Percentiles rank a stretch among this genome's conserved stretches.
These are phyloP conservation scores for Lasiosphaeris hirsuta DNA, from an alignment of 495 filamentous ascomycete genomes.

Conservation along the genomic window DNA sequence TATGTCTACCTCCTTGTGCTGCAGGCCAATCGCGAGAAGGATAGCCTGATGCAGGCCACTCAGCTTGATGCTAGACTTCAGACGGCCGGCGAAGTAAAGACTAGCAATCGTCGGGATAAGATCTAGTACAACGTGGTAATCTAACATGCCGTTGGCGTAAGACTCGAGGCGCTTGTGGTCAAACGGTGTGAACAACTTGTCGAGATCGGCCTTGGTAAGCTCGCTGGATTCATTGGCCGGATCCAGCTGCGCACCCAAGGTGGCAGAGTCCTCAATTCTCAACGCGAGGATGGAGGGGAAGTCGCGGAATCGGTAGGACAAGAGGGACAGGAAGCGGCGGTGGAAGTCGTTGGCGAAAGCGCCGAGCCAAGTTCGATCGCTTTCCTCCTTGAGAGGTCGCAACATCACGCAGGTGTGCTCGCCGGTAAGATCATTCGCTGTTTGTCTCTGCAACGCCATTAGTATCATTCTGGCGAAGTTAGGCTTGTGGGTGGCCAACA, in stretches of 20 bases:
- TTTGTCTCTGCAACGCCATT: slow-evolving; percentile 61
- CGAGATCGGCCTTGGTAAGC: slow-evolving; percentile 69
- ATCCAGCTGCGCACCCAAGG: slow-evolving; percentile 63
- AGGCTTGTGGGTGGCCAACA: neutral
- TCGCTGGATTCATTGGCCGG: slow-evolving; percentile 42
- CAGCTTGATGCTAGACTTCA: slow-evolving; percentile 63
- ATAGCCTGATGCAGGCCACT: slow-evolving; percentile 79
- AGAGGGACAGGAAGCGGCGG: slow-evolving; percentile 76
- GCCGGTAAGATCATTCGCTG: slow-evolving; percentile 90
- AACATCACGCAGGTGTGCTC: slow-evolving; percentile 99
- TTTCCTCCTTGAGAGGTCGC: slow-evolving; percentile 61
- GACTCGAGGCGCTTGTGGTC: slow-evolving; percentile 92
- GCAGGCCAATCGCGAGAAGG: slow-evolving; percentile 82
- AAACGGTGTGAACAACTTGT: slow-evolving; percentile 76
- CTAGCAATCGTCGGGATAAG: slow-evolving; percentile 77
- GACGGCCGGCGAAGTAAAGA: slow-evolving; percentile 76
- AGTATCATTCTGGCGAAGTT: slow-evolving; percentile 5
- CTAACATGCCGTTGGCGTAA: slow-evolving; percentile 93
- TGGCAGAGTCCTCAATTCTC: slow-evolving; percentile 84
- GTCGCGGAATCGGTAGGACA: slow-evolving; percentile 87
- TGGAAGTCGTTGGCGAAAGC: slow-evolving; percentile 94
- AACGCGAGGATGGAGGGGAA: slow-evolving; percentile 80
- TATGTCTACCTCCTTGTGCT: slow-evolving; percentile 78
- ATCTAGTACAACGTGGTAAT: slow-evolving; percentile 96
- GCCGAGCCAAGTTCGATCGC: slow-evolving; percentile 76